Evolutionary conservation across 805 yeast genomes (phyloP).

Genomic region (Myxozyma monticola): DNA sequence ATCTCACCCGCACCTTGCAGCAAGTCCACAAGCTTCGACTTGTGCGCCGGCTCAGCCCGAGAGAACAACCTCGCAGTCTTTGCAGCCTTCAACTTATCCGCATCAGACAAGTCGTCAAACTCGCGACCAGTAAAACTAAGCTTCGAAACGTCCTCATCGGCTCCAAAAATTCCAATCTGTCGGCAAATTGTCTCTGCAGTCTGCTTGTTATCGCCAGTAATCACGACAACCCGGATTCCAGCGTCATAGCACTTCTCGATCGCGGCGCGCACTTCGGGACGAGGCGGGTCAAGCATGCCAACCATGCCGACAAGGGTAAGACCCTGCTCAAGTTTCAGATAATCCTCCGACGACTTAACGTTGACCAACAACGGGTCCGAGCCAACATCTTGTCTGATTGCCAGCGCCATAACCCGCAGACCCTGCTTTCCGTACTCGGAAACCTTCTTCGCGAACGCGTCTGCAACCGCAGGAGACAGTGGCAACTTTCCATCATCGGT

Average conservation of each 20-base stretch:
- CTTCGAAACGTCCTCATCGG: constrained; percentile 37
- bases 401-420: constrained; percentile 50
- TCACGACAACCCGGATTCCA: constrained; percentile 51
- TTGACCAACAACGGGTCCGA: constrained; percentile 13
- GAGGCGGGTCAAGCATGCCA: constrained; percentile 53
- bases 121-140: constrained; percentile 45
- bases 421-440: constrained; percentile 46
- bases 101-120: constrained; percentile 40
- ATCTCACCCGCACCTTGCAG: constrained; percentile 49
- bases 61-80: constrained; percentile 51
- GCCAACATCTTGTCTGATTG: constrained; percentile 37
- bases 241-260: constrained; percentile 48
- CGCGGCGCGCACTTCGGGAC: constrained; percentile 47
- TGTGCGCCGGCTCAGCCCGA: constrained; percentile 58
- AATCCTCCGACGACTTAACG: constrained; percentile 31
- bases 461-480: constrained; percentile 41
- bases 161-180: constrained; percentile 47
- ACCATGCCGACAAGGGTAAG: constrained; percentile 48
- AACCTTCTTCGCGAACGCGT: constrained; percentile 41
- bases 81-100: constrained; percentile 47
- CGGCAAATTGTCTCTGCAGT: constrained; percentile 52
- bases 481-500: constrained; percentile 34
- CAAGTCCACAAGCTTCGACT: constrained; percentile 53
- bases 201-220: constrained; percentile 52
- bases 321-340: constrained; percentile 40